These are phyloP conservation scores for Phanerochaete sordida DNA, from an alignment of 768 basidiomycete species.

Conservation along the genomic window DNA sequence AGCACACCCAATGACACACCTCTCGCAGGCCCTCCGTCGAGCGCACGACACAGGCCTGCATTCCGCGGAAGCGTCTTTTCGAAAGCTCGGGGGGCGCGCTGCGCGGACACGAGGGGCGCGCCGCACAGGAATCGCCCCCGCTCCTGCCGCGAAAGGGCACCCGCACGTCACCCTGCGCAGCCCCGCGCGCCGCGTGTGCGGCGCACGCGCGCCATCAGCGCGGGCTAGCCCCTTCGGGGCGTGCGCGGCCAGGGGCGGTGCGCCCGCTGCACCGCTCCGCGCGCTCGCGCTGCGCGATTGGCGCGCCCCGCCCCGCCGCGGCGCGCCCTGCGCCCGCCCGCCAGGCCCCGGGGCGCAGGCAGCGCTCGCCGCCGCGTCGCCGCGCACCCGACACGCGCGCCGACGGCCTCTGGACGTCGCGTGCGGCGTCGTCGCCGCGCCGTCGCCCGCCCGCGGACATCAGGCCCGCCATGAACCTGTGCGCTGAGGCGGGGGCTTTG, in stretches of 20 bases:
- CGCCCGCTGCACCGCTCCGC: background rate
- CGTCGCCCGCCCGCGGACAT: background rate
- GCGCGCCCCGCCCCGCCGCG: background rate
- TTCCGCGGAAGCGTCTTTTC: background rate
- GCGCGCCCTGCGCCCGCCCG: background rate
- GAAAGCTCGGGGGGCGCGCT: background rate
- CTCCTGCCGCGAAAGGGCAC: background rate
- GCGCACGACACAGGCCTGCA: slow-evolving; percentile 5
- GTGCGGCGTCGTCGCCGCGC: background rate
- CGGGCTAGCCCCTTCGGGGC: background rate
- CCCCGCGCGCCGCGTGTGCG: slow-evolving; percentile 1
- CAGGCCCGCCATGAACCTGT: background rate
- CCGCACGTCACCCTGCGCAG: background rate
- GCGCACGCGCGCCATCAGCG: background rate
- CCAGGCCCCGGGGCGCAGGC: background rate
- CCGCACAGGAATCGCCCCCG: slow-evolving; percentile 1
- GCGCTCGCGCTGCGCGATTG: background rate
- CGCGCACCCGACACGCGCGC: background rate
- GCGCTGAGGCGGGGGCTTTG: background rate
- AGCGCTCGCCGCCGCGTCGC: background rate
- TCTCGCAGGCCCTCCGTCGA: background rate
- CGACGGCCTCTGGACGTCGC: too few relatives aligned
- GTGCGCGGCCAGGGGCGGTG: background rate
- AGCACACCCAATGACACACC: background rate
- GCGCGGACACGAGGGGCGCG: background rate